Percentiles rank a stretch among this genome's conserved stretches.
These are phyloP conservation scores for Lichtheimia ramosa DNA, from an alignment of 371 early-diverging fungal genomes.

Conservation along the genomic window DNA sequence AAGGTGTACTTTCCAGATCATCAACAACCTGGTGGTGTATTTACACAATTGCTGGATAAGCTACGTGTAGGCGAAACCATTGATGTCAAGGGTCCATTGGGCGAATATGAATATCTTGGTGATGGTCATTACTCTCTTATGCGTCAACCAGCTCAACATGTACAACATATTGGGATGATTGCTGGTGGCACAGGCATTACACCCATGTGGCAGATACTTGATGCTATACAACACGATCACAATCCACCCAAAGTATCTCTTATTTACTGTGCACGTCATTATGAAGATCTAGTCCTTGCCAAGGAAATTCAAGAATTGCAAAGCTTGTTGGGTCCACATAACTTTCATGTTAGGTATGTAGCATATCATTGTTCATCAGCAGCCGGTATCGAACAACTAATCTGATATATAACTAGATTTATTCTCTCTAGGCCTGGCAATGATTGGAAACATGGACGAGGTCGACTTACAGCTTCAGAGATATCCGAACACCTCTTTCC, in stretches of 20 bases:
- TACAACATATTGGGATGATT: conserved; percentile 43
- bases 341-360: conserved; percentile 34
- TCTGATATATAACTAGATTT: background rate
- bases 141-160: background rate
- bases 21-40: conserved; percentile 50
- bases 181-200: conserved; percentile 72
- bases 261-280: conserved; percentile 45
- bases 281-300: conserved; percentile 48
- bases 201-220: conserved; percentile 58
- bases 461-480: conserved; percentile 26
- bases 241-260: conserved; percentile 41
- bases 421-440: conserved; percentile 17
- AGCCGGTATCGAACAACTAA: background rate
- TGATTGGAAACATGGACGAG: conserved; percentile 36
- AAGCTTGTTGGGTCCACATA: conserved; percentile 18
- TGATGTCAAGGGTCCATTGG: conserved; percentile 61
- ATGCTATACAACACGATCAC: conserved; percentile 25
- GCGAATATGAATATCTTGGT: conserved; percentile 50
- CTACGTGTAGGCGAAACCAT: conserved; percentile 56
- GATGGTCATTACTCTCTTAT: conserved; percentile 23
- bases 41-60: conserved; percentile 53
- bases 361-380: conserved; percentile 4
- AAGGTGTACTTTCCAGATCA: conserved; percentile 55
- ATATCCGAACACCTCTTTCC: conserved; percentile 28
- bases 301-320: conserved; percentile 32